These are phyloP conservation scores for Apocynum venetum DNA, from an alignment of 257 asterid genomes.

Conservation along the genomic window DNA sequence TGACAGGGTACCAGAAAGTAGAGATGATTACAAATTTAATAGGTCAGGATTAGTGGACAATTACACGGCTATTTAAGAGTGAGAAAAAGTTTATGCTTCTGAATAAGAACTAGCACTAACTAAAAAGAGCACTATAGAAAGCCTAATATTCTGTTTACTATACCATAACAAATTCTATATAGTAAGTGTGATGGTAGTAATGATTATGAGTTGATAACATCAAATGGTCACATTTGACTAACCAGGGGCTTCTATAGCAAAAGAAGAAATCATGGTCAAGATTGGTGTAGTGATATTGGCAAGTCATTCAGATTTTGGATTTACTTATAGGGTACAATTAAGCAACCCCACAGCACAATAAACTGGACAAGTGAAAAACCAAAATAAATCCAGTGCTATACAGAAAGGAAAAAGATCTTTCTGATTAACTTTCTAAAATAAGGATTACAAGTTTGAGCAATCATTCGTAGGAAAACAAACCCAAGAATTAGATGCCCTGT, in stretches of 20 bases:
- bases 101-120: slow-evolving; percentile 12
- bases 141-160: slow-evolving; percentile 2
- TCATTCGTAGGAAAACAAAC: neutral
- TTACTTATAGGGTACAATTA: neutral
- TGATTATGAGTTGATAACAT: slow-evolving; percentile 6
- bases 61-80: slow-evolving; percentile 4
- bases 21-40: slow-evolving; percentile 1
- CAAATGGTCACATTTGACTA: neutral
- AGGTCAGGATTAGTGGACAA: slow-evolving; percentile 11
- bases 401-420: neutral
- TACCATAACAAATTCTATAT: neutral
- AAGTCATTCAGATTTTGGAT: neutral
- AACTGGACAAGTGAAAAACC: neutral
- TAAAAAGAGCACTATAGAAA: slow-evolving; percentile 1
- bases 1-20: neutral
- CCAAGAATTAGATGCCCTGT: neutral
- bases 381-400: neutral
- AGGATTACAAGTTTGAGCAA: neutral
- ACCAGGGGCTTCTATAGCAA: neutral
- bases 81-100: slow-evolving; percentile 15
- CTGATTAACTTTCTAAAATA: too few species aligned
- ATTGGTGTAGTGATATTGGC: neutral
- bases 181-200: slow-evolving; percentile 19
- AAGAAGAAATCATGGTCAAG: slow-evolving; percentile 4
- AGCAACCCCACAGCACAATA: neutral